Evolutionary conservation across 805 yeast species (phyloP), one percentile per base, ranked within the genome.

Genomic region (Sugiyamaella chiloensis): DNA sequence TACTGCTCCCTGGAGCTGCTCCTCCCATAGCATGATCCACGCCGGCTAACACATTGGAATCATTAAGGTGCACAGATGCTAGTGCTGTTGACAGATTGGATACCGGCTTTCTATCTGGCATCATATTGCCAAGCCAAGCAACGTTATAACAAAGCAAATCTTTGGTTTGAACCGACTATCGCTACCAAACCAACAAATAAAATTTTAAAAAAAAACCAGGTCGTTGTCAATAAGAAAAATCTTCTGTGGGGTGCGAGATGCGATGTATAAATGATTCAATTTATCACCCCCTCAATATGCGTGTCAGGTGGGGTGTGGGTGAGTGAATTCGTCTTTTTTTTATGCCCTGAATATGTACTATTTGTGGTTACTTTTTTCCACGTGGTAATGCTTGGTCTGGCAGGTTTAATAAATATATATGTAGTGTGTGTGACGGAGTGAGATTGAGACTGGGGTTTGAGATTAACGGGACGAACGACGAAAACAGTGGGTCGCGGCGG

Each of bases 11-110:
- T 44, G 30, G 16, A 12, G 17, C 19, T 5, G 7, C 20, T 4
- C 12, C 12, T 5, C 21, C 37, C 7, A 20, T 34, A 5, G 36
- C 52, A 30, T 23, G 41, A 23, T 34, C 34, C 16, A 36, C 48
- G 21, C 16, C 16, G 21, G 14, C 37, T 11, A 8, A 11, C 29
- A 7, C 11, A 12, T 34, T 14, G 20, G 16, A 9, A 12, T 48
- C 49, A 44, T 46, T 46, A 32, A 62, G 47, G 19, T 54, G 50
- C n/a, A 61, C 57, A 24, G 56, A 37, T n/a, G 63, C 64, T 47
- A 62, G 53, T 6, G 65, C 65, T 20, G 63, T 52, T 31, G 60
- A 54, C 39, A 62, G 53, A 40, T 62, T 61, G 23, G 66, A 62
- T 23, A 61, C 57, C 21, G 56, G 58, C 43, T 44, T 48, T 35